Percentiles rank a stretch among this genome's conserved stretches.
Conservation (phyloP, 2,329 filamentous ascomycete genomes). For the Coleophoma eucalyptorum region DNA sequence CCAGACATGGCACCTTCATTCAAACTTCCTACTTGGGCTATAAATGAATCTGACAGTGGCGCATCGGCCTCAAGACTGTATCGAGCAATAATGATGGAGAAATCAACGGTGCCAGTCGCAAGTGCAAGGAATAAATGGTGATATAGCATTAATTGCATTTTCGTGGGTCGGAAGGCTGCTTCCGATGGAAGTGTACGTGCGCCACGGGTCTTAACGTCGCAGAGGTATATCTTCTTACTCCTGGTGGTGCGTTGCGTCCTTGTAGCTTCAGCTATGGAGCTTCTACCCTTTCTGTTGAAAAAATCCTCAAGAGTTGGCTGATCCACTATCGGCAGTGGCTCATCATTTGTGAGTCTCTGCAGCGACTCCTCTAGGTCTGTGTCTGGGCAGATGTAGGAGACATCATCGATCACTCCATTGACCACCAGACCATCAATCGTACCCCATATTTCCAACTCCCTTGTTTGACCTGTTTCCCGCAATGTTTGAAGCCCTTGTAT, state of each 20-base stretch:
- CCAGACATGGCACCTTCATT: constrained; percentile 64
- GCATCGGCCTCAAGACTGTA: constrained; percentile 65
- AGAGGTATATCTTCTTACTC: constrained; percentile 60
- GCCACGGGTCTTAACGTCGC: constrained; percentile 83
- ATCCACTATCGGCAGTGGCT: constrained; percentile 28
- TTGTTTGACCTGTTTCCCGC: constrained; percentile 65
- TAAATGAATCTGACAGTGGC: constrained; percentile 74
- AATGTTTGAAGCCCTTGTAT: constrained; percentile 79
- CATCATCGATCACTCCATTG: constrained; percentile 84
- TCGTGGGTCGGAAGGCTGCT: constrained; percentile 66
- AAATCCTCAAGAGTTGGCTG: constrained; percentile 23
- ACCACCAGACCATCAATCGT: constrained; percentile 76
- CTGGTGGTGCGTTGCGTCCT: constrained; percentile 5
- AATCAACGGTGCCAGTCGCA: constrained; percentile 66
- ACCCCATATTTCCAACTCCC: constrained; percentile 84
- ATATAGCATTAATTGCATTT: constrained; percentile 87
- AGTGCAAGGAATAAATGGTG: constrained; percentile 78
- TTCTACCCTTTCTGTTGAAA: constrained; percentile 17
- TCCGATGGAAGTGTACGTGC: constrained; percentile 57
- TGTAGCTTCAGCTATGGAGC: constrained; percentile 12
- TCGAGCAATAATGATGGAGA: constrained; percentile 63
- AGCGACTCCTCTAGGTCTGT: constrained; percentile 52
- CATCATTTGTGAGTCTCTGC: constrained; percentile 23
- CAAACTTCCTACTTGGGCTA: constrained; percentile 67
- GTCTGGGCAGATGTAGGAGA: constrained; percentile 76